Base-by-base conservation (phyloP, 139 green algal genomes). In the Asterochloris sp. region DNA sequence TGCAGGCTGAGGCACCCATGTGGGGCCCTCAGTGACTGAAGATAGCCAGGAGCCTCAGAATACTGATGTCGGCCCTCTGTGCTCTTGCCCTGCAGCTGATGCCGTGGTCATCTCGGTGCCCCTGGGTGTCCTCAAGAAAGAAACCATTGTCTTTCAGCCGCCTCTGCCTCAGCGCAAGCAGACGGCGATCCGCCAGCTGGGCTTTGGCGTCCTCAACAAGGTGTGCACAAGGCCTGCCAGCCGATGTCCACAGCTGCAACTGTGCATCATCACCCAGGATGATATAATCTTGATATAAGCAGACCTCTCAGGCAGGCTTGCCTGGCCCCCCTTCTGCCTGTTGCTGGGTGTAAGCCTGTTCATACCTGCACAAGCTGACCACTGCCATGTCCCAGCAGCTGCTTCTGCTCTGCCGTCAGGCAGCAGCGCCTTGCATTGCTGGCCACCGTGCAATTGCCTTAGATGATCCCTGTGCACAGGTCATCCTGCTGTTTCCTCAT, bases 401-500 rank as follows among this genome's bases (percentile, higher is more conserved):
- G 60, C 16, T 60, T 74, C 13, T 61, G 78, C 78, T 19, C 23
- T 27, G n/a, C 17, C 14, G 67, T 28, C 12, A 23, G 11, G 38
- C 74, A 63, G 26, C 14, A 38, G 64, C 64, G 26, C 21, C 12
- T 38, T 73, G 26, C 21, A 11, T 38, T 73, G 47, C 80, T 28
- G 62, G 28, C 80, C 27, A 64, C 1, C 69, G 17, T 54, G 19
- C 69, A 62, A 63, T 68, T 69, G 64, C 38, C 9, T 80, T 0
- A 21, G 24, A 15, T 0, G 71, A 10, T 21, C 8, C 27, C n/a
- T 75, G n/a, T 69, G 29, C 63, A 62, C 90, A 97, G 93, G 87
- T 98, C n/a, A 92, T 93, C 68, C 76, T 99, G 87, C 87, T 98
- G 19, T 99, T 99, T 88, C 94, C 94, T 15, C 63, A 87, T 29